Evolutionary conservation across 805 yeast genomes (phyloP).

Genomic region (Spathaspora boniae): DNA sequence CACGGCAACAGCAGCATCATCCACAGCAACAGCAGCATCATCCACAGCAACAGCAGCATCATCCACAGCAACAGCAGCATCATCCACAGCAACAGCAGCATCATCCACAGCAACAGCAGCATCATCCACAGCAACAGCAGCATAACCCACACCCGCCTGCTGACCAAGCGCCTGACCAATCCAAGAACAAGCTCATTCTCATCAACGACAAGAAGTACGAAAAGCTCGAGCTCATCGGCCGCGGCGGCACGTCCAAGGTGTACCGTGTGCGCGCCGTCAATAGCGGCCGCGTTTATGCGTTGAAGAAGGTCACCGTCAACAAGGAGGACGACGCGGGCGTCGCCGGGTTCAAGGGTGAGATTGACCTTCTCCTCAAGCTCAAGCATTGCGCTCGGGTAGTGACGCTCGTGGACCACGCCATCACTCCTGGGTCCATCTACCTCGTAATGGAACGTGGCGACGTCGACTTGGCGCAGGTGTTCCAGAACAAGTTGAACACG

Average conservation of each 20-base stretch:
- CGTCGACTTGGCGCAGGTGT: conserved; percentile 78
- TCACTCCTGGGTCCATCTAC: conserved; percentile 58
- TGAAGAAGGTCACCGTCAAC: conserved; percentile 77
- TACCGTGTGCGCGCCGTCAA: conserved; percentile 62
- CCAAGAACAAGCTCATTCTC: conserved; percentile 24
- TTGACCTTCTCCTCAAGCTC: conserved; percentile 64
- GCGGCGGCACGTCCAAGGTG: conserved; percentile 92
- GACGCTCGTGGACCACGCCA: conserved; percentile 67
- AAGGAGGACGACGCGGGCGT: conserved; percentile 75
- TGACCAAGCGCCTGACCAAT: background rate
- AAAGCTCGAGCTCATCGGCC: conserved; percentile 73
- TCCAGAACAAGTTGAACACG: conserved; percentile 52
- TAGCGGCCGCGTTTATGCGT: conserved; percentile 63
- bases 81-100: too few relatives aligned
- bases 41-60: too few relatives aligned
- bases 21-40: too few relatives aligned
- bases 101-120: too few relatives aligned
- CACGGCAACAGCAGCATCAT: background rate
- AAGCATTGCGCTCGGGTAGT: conserved; percentile 69
- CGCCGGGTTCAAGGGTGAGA: conserved; percentile 85
- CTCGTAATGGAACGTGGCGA: conserved; percentile 96
- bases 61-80: too few relatives aligned
- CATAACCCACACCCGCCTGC: background rate
- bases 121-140: too few relatives aligned
- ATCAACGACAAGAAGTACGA: conserved; percentile 65